Evolutionary conservation across 306 rosid species (phyloP).

Genomic region (Echinosophora koreensis): DNA sequence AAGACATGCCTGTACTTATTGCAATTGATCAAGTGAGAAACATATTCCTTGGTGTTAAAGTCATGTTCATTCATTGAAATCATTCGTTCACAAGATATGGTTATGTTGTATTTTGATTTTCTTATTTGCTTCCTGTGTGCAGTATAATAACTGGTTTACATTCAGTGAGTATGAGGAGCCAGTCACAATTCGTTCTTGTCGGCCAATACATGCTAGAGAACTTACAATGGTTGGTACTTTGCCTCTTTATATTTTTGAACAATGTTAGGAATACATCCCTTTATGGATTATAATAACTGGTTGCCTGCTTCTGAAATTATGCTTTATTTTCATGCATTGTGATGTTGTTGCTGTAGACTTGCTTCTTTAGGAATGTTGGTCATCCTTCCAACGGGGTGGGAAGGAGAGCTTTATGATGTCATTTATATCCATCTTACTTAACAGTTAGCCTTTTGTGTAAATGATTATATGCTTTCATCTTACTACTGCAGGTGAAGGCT

Average conservation of each 20-base stretch:
- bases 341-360: slow-evolving; percentile 12
- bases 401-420: not conserved
- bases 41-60: slow-evolving; percentile 40
- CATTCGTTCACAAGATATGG: not conserved
- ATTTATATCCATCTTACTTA: not conserved
- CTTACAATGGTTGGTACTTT: slow-evolving; percentile 74
- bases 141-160: slow-evolving; percentile 97
- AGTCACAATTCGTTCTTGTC: slow-evolving; percentile 79
- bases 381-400: slow-evolving; percentile 2
- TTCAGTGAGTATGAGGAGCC: slow-evolving; percentile 94
- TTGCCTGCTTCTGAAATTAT: slow-evolving; percentile 11
- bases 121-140: slow-evolving; percentile 51
- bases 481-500: slow-evolving; percentile 83
- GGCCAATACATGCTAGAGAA: slow-evolving; percentile 88
- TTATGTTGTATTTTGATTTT: slow-evolving; percentile 30
- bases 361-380: slow-evolving; percentile 32
- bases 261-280: not conserved
- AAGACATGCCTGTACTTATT: slow-evolving; percentile 86
- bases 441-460: slow-evolving; percentile 25
- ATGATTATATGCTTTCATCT: slow-evolving; percentile 21
- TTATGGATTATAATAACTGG: not conserved
- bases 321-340: slow-evolving; percentile 35
- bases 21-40: slow-evolving; percentile 93
- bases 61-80: slow-evolving; percentile 26
- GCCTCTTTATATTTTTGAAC: slow-evolving; percentile 35